Evolutionary conservation across 306 rosid genomes (phyloP), one percentile per base, ranked within the genome.

Genomic region (Vigna radiata): DNA sequence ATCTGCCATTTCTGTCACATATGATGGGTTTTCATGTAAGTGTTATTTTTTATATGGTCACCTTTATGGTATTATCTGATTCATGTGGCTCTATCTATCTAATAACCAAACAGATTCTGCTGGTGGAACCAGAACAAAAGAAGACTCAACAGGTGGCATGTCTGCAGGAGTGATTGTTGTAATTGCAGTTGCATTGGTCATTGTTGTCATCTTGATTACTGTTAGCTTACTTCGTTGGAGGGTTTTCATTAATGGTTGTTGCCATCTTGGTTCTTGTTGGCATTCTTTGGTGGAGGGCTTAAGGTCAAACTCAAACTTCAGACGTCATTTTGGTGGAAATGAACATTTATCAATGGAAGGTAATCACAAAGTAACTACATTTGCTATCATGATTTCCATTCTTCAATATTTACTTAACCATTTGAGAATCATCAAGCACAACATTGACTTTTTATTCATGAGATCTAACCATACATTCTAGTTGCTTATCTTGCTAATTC

Each of bases 1-100:
- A 58, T 89, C 91, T 1, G 94, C 91, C 18, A 84, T 89, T 44
- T 84, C 88, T 15, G 79, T 82, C 25, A 36, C 70, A 29, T 33
- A 79, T 48, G 79, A 87, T 87, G 70, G 8, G 85, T 65, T 79
- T 46, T 68, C 6, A 58, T 79, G 43, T 44, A 50, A 15, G 8
- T 54, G 52, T 4, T 14, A 5, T 37, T 65, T 79, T 14, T 53
- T 49, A 4, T 3, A 7, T 65, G 50, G 8, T 4, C 12, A 8
- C 29, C 33, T 72, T 21, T 39, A 21, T 62, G 12, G 33, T 64
- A 68, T 19, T 29, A 73, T 78, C 53, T 65, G 1, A 36, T 43
- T 66, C 72, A 27, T 19, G 15, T 41, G 17, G 41, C n/a, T 21
- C 16, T 3, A 36, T 33, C 7, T 64, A 17, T 47, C 9, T 11